phyloP scores from a whole-genome alignment of 257 asterid species.

The Salvia splendens region DNA sequence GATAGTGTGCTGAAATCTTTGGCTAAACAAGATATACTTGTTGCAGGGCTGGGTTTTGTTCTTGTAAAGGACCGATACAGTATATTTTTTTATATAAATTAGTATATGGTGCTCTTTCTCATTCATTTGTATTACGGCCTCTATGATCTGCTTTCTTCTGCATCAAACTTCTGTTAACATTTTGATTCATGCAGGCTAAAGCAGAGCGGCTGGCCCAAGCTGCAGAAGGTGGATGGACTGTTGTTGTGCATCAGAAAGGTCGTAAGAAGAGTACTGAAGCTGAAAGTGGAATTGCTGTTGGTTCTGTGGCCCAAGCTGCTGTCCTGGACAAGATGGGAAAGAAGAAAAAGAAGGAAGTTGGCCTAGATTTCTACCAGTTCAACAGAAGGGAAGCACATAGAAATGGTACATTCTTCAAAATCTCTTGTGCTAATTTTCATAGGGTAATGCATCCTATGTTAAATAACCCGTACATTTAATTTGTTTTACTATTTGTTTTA shows the following conservation, averaged over 20 bases:
- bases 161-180: constrained; percentile 3
- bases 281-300: constrained; percentile 82
- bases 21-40: not conserved
- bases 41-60: not conserved
- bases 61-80: not conserved
- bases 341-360: constrained; percentile 68
- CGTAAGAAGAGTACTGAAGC: constrained; percentile 87
- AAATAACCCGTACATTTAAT: not conserved
- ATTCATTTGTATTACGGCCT: not conserved
- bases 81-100: not conserved
- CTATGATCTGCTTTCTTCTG: constrained; percentile 19
- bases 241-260: constrained; percentile 90
- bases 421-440: not conserved
- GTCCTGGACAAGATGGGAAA: constrained; percentile 64
- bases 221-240: constrained; percentile 96
- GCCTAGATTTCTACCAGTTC: constrained; percentile 78
- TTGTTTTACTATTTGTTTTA: not conserved
- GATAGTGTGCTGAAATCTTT: not conserved
- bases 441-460: not conserved
- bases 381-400: constrained; percentile 85
- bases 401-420: constrained; percentile 54
- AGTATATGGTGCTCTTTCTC: constrained; percentile 7
- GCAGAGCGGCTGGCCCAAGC: constrained; percentile 71
- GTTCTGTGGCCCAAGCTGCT: constrained; percentile 91
- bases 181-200: constrained; percentile 58